phyloP scores from a whole-genome alignment of 1,284 basidiomycete species.

The Tilletiopsis washingtonensis region DNA sequence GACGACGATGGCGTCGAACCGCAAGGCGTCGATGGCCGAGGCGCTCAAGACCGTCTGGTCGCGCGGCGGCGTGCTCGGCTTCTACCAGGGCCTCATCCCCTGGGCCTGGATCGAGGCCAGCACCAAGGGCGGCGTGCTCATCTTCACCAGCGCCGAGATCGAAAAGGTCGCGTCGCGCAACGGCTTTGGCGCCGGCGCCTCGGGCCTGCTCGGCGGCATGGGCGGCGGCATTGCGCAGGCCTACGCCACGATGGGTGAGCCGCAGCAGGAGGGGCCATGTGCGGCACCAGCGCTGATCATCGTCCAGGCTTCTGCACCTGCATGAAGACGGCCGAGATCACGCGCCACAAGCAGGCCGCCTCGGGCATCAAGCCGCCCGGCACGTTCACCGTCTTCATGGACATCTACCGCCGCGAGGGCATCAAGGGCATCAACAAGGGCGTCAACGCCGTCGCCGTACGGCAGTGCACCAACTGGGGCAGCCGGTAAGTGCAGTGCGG shows the following conservation, averaged over 20 bases:
- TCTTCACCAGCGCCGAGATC: conserved; percentile 93
- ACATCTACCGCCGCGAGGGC: conserved; percentile 89
- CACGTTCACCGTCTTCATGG: conserved; percentile 77
- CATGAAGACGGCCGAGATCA: conserved; percentile 71
- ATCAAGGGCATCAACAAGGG: conserved; percentile 98
- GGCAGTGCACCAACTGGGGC: conserved; percentile 99
- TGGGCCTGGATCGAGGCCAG: conserved; percentile 99
- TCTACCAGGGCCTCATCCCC: conserved; percentile 98
- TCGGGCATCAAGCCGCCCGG: conserved; percentile 80
- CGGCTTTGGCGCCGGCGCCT: conserved; percentile 69
- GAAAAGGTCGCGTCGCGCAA: conserved; percentile 63
- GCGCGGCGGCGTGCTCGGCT: conserved; percentile 79
- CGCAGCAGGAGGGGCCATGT: not conserved
- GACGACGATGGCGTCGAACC: conserved; percentile 55
- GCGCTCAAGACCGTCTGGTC: conserved; percentile 81
- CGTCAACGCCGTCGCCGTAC: conserved; percentile 88
- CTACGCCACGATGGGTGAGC: conserved; percentile 95
- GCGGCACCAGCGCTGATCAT: not conserved
- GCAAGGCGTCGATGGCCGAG: conserved; percentile 74
- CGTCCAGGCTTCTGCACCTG: conserved; percentile 75
- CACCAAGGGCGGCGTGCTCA: conserved; percentile 90
- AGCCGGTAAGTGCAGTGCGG: conserved; percentile 65
- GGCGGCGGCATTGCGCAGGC: conserved; percentile 95
- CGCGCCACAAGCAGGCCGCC: conserved; percentile 89
- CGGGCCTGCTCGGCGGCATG: conserved; percentile 92